Evolutionary conservation across 257 asterid genomes (phyloP).

Genomic region (Solanum pimpinellifolium): DNA sequence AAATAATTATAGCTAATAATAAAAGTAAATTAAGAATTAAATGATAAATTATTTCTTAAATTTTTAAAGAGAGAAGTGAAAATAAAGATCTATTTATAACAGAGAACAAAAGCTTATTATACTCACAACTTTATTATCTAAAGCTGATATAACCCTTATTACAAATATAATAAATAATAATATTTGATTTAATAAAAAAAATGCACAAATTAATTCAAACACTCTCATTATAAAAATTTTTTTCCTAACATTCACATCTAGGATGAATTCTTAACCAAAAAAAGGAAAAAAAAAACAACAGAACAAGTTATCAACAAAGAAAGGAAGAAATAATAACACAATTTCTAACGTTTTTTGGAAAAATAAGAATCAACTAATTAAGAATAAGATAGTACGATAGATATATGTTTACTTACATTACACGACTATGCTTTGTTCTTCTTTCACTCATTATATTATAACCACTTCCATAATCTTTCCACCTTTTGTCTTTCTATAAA

Average conservation of each 20-base stretch:
- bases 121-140: no score
- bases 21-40: background rate
- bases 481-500: no score
- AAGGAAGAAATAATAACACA: background rate
- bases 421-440: background rate
- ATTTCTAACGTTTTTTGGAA: background rate
- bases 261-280: background rate
- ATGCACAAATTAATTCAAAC: background rate
- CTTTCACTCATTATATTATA: background rate
- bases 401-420: background rate
- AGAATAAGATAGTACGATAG: background rate
- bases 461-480: background rate
- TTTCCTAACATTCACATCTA: background rate
- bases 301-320: background rate
- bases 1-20: background rate
- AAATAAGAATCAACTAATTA: background rate
- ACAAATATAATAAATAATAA: background rate
- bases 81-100: background rate
- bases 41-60: background rate
- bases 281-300: background rate
- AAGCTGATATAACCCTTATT: background rate
- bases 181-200: background rate
- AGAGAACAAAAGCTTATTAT: no score
- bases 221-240: background rate
- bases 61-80: background rate